Base-by-base conservation (phyloP, 805 yeast genomes). In the Candida odintsovae region DNA sequence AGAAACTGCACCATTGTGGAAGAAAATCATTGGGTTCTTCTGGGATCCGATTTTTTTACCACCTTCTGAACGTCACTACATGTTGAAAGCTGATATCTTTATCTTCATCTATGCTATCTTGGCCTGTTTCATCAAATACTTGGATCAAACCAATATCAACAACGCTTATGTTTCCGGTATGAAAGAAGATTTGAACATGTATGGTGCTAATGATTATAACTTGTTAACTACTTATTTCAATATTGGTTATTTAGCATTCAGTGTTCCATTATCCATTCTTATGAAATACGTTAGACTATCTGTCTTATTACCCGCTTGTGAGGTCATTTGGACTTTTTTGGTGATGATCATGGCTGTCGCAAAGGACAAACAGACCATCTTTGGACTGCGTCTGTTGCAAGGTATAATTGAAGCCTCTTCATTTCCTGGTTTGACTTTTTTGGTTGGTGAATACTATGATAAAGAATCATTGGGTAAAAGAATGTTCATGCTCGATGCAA, bases 161-260 rank as follows among this genome's bases (percentile, higher is more conserved):
- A 80, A 82, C 56, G 88, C 87, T 1, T 83, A 80, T 54, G 80
- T 78, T 31, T 72, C 80, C 20, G 83, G 85, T 15, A 71, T 83
- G 77, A 63, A 73, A 48, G 79, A 74, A 53, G 79, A 69, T 37
- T 66, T 82, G 40, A 69, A 70, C 5, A 73, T 84, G 71, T 58
- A 69, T 44, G 86, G 85, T 10, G 10, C 40, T 9, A 78, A 81
- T 56, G 86, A 82, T 51, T 69, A 82, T 49, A 78, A 47, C 23
- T 38, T 39, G 21, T 36, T 49, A 40, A 44, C 47, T 6, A 44
- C 45, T 15, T 47, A 26, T 22, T 47, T 47, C 35, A 46, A 49
- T 19, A 49, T 46, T 44, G 52, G 50, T 11, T 49, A 49, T 20
- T n/a, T 50, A 3, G 40, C 47, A 3, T 42, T 43, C 18, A 40